Base-by-base conservation (phyloP, 257 asterid genomes). In the Penstemon davidsonii region DNA sequence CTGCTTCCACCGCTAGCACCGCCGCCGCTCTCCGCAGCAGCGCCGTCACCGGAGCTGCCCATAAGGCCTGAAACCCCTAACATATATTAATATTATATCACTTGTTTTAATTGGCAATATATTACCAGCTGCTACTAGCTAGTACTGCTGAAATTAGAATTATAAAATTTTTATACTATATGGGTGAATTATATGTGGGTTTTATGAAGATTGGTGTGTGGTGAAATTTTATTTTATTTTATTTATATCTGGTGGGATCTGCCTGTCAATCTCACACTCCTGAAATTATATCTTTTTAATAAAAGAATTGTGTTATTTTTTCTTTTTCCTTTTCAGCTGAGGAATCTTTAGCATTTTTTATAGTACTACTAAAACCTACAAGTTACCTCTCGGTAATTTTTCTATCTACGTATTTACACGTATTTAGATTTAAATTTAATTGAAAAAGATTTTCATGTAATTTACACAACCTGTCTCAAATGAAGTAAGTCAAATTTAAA, bases 201-300 rank as follows among this genome's bases (percentile, higher is more conserved):
- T 83, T 82, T 87, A 89, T 87, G 40, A 61, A 40, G 54, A 42
- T 80, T 86, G 82, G 93, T 73, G 82, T 71, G 94, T 74, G 96
- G 98, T 90, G 88, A 93, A 93, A 25, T 25, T 88, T 90, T 77
- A 84, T 85, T 77, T 4, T 80, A 75, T 84, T 86, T 85, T 82
- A 85, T 88, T 19, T 42, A 43, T 43, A 13, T 85, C 82, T 78
- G 91, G 94, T 90, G 92, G 97, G 95, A 90, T 90, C 96, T 83
- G 83, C 79, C 96, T 93, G 94, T 88, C 95, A 76, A 86, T 84
- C 86, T 91, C 95, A 83, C 88, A 47, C 84, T 69, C 64, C 73
- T 73, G 8, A 15, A 75, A 56, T 56, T 71, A 68, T 73, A 53
- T 69, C 49, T 73, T 72, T 36, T 67, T 61, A 13, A 11, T 7